These are phyloP conservation scores for Boletus smithii DNA, from an alignment of 1,284 basidiomycete species.

Conservation along the genomic window DNA sequence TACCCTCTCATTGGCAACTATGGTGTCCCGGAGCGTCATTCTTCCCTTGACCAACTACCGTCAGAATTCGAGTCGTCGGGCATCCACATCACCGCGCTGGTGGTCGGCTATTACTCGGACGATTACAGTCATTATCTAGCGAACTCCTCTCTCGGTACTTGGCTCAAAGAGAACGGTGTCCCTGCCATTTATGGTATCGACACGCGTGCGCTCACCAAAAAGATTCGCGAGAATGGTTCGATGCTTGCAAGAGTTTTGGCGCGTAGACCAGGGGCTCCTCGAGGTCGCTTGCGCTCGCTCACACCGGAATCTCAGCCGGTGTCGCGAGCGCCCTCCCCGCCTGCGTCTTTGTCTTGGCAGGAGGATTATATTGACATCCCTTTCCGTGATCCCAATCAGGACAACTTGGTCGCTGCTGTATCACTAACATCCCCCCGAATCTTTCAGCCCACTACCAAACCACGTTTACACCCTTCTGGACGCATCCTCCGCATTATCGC, in stretches of 20 bases:
- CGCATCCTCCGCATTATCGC: conserved; percentile 84
- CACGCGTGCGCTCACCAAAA: conserved; percentile 96
- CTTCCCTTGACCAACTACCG: conserved; percentile 60
- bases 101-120: conserved; percentile 93
- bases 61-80: conserved; percentile 89
- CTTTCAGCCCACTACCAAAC: conserved; percentile 60
- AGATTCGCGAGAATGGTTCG: conserved; percentile 90
- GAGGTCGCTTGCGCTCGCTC: conserved; percentile 34
- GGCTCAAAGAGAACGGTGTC: conserved; percentile 94
- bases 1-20: conserved; percentile 98
- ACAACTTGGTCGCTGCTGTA: conserved; percentile 90
- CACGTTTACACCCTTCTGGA: conserved; percentile 74
- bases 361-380: conserved; percentile 80
- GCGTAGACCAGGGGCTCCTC: conserved; percentile 45
- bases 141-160: conserved; percentile 80
- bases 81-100: conserved; percentile 90
- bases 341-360: conserved; percentile 60
- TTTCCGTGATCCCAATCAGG: conserved; percentile 86
- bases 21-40: conserved; percentile 84
- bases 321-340: conserved; percentile 56
- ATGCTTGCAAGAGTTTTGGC: conserved; percentile 86
- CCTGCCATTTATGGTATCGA: conserved; percentile 97
- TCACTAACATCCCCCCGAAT: conserved; percentile 72
- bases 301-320: conserved; percentile 38
- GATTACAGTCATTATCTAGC: conserved; percentile 97